These are phyloP conservation scores for Mallotus repandus DNA, from an alignment of 441 rosid species.

Conservation along the genomic window DNA sequence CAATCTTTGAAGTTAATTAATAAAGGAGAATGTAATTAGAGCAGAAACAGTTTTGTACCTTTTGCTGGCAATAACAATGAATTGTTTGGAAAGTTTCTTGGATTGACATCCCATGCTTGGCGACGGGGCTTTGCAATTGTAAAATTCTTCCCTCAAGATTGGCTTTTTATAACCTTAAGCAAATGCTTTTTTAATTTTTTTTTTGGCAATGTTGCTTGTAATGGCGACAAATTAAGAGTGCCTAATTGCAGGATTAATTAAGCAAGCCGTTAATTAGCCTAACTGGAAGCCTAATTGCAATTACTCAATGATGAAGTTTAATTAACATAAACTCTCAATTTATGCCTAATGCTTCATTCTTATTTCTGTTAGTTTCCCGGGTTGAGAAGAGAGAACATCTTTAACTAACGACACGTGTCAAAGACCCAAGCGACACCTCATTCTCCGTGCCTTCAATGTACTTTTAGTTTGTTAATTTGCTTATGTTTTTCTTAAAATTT, in stretches of 20 bases:
- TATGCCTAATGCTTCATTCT: neutral
- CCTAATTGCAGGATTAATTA: neutral
- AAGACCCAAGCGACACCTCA: neutral
- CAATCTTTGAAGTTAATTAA: neutral
- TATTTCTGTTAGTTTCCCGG: neutral
- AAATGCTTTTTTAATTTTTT: neutral
- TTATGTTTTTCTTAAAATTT: neutral
- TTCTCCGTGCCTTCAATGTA: slow-evolving; percentile 2
- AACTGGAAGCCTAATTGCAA: neutral
- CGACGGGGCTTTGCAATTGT: neutral
- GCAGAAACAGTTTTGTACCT: neutral
- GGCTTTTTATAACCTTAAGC: neutral
- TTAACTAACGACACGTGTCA: slow-evolving; percentile 12
- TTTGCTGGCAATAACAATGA: no score
- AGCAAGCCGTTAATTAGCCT: neutral
- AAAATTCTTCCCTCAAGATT: neutral
- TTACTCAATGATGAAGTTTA: neutral
- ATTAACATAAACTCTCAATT: neutral
- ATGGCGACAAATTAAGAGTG: neutral
- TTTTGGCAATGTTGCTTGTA: neutral
- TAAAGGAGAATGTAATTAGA: neutral
- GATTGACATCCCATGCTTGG: neutral
- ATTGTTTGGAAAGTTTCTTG: neutral
- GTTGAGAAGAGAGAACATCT: neutral
- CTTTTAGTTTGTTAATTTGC: neutral